Percentiles rank a stretch among this genome's conserved stretches.
phyloP scores from a whole-genome alignment of 1,284 basidiomycete species.

The Irpex sp. region DNA sequence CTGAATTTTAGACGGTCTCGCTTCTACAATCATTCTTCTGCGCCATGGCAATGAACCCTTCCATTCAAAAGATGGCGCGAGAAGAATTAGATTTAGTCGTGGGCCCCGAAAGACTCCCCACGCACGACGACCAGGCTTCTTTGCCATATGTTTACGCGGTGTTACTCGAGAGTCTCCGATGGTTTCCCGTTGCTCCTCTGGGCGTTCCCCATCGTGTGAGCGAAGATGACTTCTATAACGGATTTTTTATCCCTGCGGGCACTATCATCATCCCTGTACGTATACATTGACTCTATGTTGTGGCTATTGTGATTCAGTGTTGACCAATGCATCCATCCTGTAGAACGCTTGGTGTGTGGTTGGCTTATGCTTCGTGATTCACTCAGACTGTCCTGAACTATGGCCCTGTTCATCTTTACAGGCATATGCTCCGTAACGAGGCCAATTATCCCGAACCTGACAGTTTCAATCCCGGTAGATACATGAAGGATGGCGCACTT shows the following conservation, averaged over 20 bases:
- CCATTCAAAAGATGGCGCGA: slow-evolving; percentile 34
- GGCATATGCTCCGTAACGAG: slow-evolving; percentile 17
- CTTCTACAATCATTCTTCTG: slow-evolving; percentile 30
- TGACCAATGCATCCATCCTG: background rate
- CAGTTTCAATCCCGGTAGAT: slow-evolving; percentile 22
- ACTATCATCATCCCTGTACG: slow-evolving; percentile 13
- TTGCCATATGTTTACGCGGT: slow-evolving; percentile 24
- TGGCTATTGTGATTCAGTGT: slow-evolving; percentile 1
- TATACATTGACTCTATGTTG: slow-evolving; percentile 1
- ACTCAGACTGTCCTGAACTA: background rate
- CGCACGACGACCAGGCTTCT: slow-evolving; percentile 28
- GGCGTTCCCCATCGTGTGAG: background rate
- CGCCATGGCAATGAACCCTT: slow-evolving; percentile 33
- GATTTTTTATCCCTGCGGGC: background rate
- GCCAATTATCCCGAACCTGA: slow-evolving; percentile 17
- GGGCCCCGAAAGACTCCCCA: slow-evolving; percentile 32
- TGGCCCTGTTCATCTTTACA: background rate
- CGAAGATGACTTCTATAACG: background rate
- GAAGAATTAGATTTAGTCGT: slow-evolving; percentile 36
- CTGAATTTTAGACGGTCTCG: slow-evolving; percentile 17
- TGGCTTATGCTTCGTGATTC: background rate
- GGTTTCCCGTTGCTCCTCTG: background rate
- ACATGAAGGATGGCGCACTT: slow-evolving; percentile 11
- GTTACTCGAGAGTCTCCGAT: slow-evolving; percentile 38
- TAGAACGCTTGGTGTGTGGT: background rate